Base-by-base conservation (phyloP, 495 filamentous ascomycete genomes). In the Cudoniella acicularis region DNA sequence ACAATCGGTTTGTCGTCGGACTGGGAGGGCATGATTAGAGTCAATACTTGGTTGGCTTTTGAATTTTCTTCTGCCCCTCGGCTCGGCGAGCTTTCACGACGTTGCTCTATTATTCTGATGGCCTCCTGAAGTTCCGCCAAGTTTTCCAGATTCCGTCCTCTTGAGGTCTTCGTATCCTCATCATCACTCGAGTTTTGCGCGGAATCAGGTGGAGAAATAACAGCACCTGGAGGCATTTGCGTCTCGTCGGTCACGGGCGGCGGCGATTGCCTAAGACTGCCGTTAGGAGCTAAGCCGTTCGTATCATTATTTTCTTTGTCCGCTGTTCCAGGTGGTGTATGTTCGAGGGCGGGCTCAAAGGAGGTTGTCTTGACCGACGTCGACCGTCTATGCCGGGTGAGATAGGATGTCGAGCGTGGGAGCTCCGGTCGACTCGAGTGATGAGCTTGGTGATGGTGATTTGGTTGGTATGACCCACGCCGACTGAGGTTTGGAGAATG, bases 121-220 rank as follows among this genome's bases (percentile, higher is more conserved):
- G 91, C 93, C 27, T 88, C 86, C 65, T 94, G 86, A 52, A 96
- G 76, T 72, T 92, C 88, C 64, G 87, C 86, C 56, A 90, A 75
- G 56, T 84, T 87, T 61, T 83, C 79, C 22, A 86, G 74, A 43
- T 80, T 75, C 57, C 84, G 79, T 36, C 76, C 78, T 53, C 77
- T 73, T 18, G 69, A 67, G 66, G 72, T 79, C 54, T 64, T 74
- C 36, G 66, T 59, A 8, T 83, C 82, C 60, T 96, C 94, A 65
- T 96, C 92, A 70, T 98, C 94, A 69, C 90, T 90, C 0, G 86
- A 88, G 65, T 82, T 85, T 36, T 80, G 77, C 6, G 77, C 74
- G 10, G 93, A 96, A 55, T 96, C 92, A 0, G 92, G 92, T 20
- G 92, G 92, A 2, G 92, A 95, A 22, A 92, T 86, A 49, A 95